phyloP scores from a whole-genome alignment of 2,329 filamentous ascomycete species.

The Colletotrichum acutatum region DNA sequence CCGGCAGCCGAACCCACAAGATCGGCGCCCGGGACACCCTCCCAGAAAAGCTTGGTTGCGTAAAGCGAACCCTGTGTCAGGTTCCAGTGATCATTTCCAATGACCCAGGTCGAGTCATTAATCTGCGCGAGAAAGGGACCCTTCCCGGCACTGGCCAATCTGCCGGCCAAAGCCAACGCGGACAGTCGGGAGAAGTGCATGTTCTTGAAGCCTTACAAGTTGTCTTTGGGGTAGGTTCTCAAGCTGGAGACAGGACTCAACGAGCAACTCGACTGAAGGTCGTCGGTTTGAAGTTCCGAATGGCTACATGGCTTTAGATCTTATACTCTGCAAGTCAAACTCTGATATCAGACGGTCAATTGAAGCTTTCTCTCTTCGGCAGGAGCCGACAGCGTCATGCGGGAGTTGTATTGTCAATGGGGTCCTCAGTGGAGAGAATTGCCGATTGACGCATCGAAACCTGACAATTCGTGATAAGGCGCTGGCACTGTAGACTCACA shows the following conservation, averaged over 20 bases:
- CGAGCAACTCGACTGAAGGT: not conserved
- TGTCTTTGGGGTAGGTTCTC: not conserved
- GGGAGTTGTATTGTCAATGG: not conserved
- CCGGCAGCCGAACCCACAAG: slow-evolving; percentile 33
- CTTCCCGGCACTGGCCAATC: slow-evolving; percentile 14
- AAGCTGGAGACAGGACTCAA: not conserved
- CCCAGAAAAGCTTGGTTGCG: slow-evolving; percentile 32
- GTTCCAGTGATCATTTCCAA: slow-evolving; percentile 36
- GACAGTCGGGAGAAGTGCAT: slow-evolving; percentile 22
- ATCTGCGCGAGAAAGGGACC: slow-evolving; percentile 31
- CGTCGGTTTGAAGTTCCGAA: not conserved
- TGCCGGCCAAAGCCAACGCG: not conserved
- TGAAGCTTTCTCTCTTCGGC: slow-evolving; percentile 29
- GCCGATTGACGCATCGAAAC: slow-evolving; percentile 16
- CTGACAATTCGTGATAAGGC: slow-evolving; percentile 8
- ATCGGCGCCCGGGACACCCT: slow-evolving; percentile 31
- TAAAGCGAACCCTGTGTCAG: slow-evolving; percentile 32
- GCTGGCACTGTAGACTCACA: not conserved
- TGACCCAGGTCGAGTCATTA: slow-evolving; percentile 30
- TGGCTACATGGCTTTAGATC: not conserved
- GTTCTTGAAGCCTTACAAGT: not conserved
- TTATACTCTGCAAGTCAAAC: not conserved
- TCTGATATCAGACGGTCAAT: not conserved
- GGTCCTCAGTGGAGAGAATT: not conserved
- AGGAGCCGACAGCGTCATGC: slow-evolving; percentile 16